These are phyloP conservation scores for Candida albicans DNA, from an alignment of 1,139 yeast species.

Conservation along the genomic window DNA sequence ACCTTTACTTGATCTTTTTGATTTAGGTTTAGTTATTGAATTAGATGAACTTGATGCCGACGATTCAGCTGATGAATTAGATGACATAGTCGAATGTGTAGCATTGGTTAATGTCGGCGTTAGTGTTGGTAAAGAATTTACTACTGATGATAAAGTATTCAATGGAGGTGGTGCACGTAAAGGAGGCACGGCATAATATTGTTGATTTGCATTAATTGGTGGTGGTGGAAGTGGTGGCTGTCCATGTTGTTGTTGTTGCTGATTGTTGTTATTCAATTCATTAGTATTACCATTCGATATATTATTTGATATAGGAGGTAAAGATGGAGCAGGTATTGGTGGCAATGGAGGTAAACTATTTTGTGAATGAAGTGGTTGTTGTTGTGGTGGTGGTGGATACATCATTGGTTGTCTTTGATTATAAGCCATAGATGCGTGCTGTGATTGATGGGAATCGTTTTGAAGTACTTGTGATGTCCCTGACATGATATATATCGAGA, in stretches of 20 bases:
- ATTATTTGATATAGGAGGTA: too few species aligned
- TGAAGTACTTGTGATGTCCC: background rate
- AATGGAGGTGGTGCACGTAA: constrained; percentile 12
- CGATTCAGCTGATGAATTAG: constrained; percentile 9
- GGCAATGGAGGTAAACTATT: constrained; percentile 3
- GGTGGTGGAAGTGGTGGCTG: constrained; percentile 4
- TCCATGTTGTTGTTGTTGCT: background rate
- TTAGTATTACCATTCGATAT: background rate
- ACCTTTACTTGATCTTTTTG: constrained; percentile 51
- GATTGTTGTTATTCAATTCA: background rate
- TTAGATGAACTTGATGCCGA: constrained; percentile 9
- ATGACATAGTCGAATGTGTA: constrained; percentile 12
- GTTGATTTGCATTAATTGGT: constrained; percentile 3
- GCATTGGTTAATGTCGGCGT: constrained; percentile 12
- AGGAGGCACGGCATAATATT: constrained; percentile 10
- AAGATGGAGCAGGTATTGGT: constrained; percentile 1
- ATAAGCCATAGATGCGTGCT: background rate
- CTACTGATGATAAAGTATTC: constrained; percentile 1
- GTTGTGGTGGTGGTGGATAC: background rate
- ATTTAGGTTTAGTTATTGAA: constrained; percentile 15
- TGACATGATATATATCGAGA: too few species aligned
- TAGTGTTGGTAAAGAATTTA: constrained; percentile 8
- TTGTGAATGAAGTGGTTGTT: too few species aligned
- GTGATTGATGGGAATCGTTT: constrained; percentile 1
- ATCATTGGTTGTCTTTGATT: background rate